Evolutionary conservation across 2,329 filamentous ascomycete species (phyloP), one percentile per base, ranked within the genome.

Genomic region (Parascedosporium putredinis): DNA sequence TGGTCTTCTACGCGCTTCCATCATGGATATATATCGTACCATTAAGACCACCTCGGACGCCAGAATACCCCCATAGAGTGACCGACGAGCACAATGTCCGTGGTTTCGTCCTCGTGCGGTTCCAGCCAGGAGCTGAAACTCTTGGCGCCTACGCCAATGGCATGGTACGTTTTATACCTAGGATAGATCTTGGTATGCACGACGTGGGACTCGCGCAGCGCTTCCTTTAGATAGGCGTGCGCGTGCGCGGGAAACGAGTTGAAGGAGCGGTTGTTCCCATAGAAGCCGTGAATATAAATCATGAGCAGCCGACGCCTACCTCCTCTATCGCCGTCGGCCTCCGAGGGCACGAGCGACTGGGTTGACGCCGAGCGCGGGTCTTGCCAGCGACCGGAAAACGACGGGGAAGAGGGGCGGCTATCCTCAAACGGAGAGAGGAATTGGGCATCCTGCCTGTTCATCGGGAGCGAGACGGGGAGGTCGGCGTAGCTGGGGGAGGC

Each of bases 41-140:
- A 85, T 75, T 42, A 95, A 69, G 2, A 80, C 81, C 23, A 94
- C 78, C 58, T 96, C 90, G 1, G 86, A 87, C 23, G 85, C 79
- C 23, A 96, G 65, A 22, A 96, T 72, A 1, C 90, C 90, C 90
- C 90, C 81, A 96, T 91, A 38, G 87, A 94, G 64, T 95, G 90
- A 1, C 90, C 89, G 2, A 95, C 71, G 3, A 96, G 72, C 18
- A 96, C 73, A 2, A 94, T 74, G 68, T 96, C 90, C 1, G 88
- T 89, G 18, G 72, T 76, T 3, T 74, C 68, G 24, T 78, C 78
- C 63, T 91, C 84, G 58, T 94, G 87, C 5, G 88, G 88, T 51
- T 76, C 71, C 25, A 95, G 71, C 88, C 90, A 96, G 55, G 67
- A 70, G 60, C 87, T 91, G 61, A 95, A 94, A 60, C 88, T 85